Conservation (phyloP, 257 asterid genomes). For the Galeopsis tetrahit region DNA sequence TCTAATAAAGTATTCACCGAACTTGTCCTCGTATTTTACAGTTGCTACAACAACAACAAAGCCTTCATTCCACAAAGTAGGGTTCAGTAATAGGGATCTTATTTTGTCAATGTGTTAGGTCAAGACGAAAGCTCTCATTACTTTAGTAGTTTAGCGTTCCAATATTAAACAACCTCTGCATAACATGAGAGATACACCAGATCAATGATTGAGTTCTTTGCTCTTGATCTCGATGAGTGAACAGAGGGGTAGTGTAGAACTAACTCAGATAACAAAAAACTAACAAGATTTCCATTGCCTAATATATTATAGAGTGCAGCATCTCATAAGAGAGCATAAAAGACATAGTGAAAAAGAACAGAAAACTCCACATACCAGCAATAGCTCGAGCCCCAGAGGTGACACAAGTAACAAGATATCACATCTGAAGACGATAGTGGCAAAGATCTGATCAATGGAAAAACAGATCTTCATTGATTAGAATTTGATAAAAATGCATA, state of each 20-base stretch:
- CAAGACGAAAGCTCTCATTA: background rate
- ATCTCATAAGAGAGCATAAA: background rate
- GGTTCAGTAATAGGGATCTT: background rate
- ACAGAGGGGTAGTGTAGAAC: constrained; percentile 6
- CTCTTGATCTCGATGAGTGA: background rate
- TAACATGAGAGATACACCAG: constrained; percentile 14
- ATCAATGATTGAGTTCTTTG: background rate
- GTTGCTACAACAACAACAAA: background rate
- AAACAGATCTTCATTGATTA: constrained; percentile 39
- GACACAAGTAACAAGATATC: constrained; percentile 80
- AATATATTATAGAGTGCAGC: background rate
- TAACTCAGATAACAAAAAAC: background rate
- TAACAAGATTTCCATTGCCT: background rate
- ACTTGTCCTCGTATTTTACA: constrained; percentile 2
- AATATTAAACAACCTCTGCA: constrained; percentile 10
- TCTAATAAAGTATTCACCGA: constrained; percentile 20
- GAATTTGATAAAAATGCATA: constrained; percentile 25
- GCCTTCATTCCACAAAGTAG: background rate
- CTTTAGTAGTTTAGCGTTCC: background rate
- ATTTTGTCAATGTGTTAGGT: background rate
- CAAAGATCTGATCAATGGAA: constrained; percentile 69
- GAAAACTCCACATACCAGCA: constrained; percentile 66
- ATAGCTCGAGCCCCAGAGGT: constrained; percentile 82
- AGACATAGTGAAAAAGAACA: constrained; percentile 17
- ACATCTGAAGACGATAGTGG: constrained; percentile 86